Evolutionary conservation across 2,329 filamentous ascomycete species (phyloP).

Genomic region (Periglandula ipomoeae): DNA sequence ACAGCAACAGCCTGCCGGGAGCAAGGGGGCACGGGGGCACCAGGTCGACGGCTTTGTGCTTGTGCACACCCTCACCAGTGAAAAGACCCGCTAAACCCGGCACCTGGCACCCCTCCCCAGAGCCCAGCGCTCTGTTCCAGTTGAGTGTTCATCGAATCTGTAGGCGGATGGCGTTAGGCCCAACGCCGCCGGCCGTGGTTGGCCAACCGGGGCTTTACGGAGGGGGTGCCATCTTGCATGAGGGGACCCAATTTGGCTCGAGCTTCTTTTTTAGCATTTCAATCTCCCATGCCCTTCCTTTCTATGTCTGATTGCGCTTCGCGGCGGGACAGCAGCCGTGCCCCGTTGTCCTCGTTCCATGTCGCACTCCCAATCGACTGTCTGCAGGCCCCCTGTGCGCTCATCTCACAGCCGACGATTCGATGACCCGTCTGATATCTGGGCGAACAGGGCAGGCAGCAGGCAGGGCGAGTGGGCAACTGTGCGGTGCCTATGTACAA

Average conservation of each 20-base stretch:
- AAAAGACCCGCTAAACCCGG: conserved; percentile 2
- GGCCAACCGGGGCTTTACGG: conserved; percentile 3
- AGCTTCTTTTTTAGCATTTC: conserved; percentile 3
- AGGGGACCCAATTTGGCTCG: neutral
- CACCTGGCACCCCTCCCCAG: neutral
- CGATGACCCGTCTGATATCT: neutral
- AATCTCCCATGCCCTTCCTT: neutral
- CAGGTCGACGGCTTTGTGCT: too few species aligned
- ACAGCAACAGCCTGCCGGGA: too few species aligned
- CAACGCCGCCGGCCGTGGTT: neutral
- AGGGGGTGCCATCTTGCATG: conserved; percentile 8
- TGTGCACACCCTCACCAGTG: too few species aligned
- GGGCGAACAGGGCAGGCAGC: too few species aligned
- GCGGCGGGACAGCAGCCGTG: too few species aligned
- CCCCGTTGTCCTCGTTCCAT: conserved; percentile 1
- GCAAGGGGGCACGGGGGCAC: too few species aligned
- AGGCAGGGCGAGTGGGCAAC: too few species aligned
- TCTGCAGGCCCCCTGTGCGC: neutral
- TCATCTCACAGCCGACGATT: neutral
- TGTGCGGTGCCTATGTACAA: too few species aligned
- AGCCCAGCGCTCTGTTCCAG: too few species aligned
- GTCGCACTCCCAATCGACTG: neutral
- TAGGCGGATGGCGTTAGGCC: too few species aligned
- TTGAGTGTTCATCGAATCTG: too few species aligned
- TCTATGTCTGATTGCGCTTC: neutral